Base-by-base conservation (phyloP, 768 basidiomycete species). In the Podaxis mareebaensis region DNA sequence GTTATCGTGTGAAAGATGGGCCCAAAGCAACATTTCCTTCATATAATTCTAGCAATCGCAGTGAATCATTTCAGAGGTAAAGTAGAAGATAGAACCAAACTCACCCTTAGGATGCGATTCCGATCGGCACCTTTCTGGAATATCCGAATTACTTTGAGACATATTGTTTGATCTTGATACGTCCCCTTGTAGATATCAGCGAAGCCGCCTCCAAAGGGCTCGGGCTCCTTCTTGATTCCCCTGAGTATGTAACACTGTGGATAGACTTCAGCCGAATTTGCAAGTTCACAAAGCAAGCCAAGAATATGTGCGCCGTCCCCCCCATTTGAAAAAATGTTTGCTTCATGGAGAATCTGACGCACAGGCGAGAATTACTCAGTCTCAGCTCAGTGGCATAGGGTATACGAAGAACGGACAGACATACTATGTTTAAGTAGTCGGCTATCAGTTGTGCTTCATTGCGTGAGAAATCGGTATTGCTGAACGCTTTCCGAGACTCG, bases 21-120 rank as follows among this genome's bases (percentile, higher is more conserved):
- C 67, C 77, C 78, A 79, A 49, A 73, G 46, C 20, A 74, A 64
- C 11, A 74, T 75, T 53, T 79, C 78, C 20, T 59, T 59, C 28
- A 38, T n/a, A 17, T 20, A 33, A 17, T 4, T 36, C 58, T 59
- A 20, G 12, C 1, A 36, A 36, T n/a, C 15, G 30, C n/a, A n/a
- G 30, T 8, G 20, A 39, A 8, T 13, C 44, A 26, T 20, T 13
- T 20, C 12, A 13, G 22, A 12, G 12, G 10, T 10, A 13, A 3
- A 59, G 10, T 4, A 49, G 17, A 5, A 22, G 13, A 8, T 59
- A 10, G 28, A 13, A 3, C 10, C 2, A 3, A 17, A 36, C 58
- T 59, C n/a, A 38, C 58, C n/a, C 44, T 59, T 7, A 59, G 17
- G 6, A 59, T 17, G 8, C 33, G 13, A 22, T 26, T 33, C 8